These are phyloP conservation scores for Platanthera guangdongensis DNA, from an alignment of 106 monocot species.

Conservation along the genomic window DNA sequence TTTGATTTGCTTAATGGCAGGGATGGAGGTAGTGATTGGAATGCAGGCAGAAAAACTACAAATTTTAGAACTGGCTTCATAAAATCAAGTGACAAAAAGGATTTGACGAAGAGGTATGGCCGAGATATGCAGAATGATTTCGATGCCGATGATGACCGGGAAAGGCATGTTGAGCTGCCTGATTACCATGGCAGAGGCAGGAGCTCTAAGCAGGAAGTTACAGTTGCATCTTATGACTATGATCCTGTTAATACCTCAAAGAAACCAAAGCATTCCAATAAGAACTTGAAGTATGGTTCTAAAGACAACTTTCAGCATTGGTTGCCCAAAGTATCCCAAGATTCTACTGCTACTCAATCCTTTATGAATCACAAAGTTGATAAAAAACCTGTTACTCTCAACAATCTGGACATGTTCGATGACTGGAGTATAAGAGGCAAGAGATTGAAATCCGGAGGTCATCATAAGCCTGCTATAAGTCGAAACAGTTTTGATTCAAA, in stretches of 20 bases:
- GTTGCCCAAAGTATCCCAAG: conserved; percentile 17
- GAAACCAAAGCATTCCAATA: conserved; percentile 24
- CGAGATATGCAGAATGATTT: not conserved
- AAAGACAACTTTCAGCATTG: conserved; percentile 9
- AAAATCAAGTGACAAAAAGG: conserved; percentile 32
- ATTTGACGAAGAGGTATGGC: conserved; percentile 14
- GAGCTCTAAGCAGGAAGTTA: conserved; percentile 30
- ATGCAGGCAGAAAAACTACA: not conserved
- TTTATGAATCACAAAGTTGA: not conserved
- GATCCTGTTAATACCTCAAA: conserved; percentile 17
- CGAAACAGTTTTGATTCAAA: not conserved
- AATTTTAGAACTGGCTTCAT: conserved; percentile 10
- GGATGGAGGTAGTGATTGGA: not conserved
- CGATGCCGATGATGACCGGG: conserved; percentile 15
- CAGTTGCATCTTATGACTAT: conserved; percentile 36
- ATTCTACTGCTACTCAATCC: conserved; percentile 6
- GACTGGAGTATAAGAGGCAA: conserved; percentile 25
- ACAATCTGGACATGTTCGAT: conserved; percentile 3
- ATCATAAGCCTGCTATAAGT: conserved; percentile 4
- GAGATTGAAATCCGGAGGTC: conserved; percentile 17
- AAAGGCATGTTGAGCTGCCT: not conserved
- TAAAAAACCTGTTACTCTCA: conserved; percentile 9
- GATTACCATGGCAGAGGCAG: conserved; percentile 15
- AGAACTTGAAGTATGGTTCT: conserved; percentile 18
- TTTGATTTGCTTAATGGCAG: conserved; percentile 14